These are phyloP conservation scores for Pestalotiopsis sp. DNA, from an alignment of 2,329 filamentous ascomycete genomes.

Conservation along the genomic window DNA sequence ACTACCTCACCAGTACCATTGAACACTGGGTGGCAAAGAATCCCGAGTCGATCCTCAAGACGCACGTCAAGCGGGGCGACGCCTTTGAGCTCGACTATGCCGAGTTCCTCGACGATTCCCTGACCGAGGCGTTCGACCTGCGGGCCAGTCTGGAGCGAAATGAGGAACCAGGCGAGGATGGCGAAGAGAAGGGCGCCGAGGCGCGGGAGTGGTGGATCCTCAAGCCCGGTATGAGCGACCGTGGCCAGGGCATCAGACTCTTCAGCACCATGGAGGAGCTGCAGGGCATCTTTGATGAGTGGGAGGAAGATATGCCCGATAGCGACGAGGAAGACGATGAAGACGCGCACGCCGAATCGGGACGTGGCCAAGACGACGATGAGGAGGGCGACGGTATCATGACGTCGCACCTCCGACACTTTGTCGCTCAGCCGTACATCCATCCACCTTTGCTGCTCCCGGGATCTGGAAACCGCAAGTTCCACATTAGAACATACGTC, in stretches of 20 bases:
- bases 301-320: constrained; percentile 74
- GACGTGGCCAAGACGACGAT: constrained; percentile 17
- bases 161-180: constrained; percentile 34
- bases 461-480: constrained; percentile 72
- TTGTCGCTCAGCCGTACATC: constrained; percentile 94
- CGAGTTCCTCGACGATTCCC: constrained; percentile 92
- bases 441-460: constrained; percentile 79
- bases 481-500: constrained; percentile 93
- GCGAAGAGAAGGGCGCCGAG: constrained; percentile 21
- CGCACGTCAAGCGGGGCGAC: constrained; percentile 76
- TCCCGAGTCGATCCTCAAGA: constrained; percentile 68
- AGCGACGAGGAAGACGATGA: constrained; percentile 65
- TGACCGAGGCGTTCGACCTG: constrained; percentile 88
- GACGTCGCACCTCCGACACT: constrained; percentile 91
- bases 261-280: constrained; percentile 86
- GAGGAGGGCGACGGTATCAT: constrained; percentile 62
- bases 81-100: constrained; percentile 95
- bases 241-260: constrained; percentile 88
- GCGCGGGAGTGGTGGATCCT: constrained; percentile 92
- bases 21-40: constrained; percentile 86
- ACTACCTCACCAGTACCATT: constrained; percentile 85
- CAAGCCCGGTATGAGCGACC: constrained; percentile 96
- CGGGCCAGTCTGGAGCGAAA: constrained; percentile 78
- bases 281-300: constrained; percentile 86
- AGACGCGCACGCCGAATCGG: constrained; percentile 31